Base-by-base conservation (phyloP, 192 early-diverging fungal species). In the Podila epicladia region DNA sequence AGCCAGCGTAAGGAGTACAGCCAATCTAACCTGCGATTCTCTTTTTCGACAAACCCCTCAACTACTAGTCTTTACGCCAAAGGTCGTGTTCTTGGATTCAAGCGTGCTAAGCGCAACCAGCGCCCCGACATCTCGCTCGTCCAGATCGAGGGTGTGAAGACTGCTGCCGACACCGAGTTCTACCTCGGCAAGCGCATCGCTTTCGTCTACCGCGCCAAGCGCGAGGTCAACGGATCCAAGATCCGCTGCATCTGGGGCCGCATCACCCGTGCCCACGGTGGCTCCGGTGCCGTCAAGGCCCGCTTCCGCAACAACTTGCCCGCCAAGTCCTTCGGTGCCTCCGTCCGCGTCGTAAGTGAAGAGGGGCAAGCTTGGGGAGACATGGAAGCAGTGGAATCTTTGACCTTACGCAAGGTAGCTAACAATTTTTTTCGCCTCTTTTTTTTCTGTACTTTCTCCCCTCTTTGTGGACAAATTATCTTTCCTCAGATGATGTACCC, bases 131-230 rank as follows among this genome's bases (percentile, higher is more conserved):
- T 94, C 72, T 91, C 95, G 64, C 92, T 99, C 67, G 85, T 98
- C 82, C 91, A 96, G 87, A 90, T 99, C 65, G 98, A 99, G 86
- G 94, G 94, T 87, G 96, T 97, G 65, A 82, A 89, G 83, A 95
- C 94, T 74, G 89, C 92, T 89, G 87, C 94, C 83, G 96, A 98
- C 75, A 91, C 97, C 77, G 86, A 89, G 65, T 99, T 97, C 91
- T 99, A 99, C 92, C 93, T 95, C 71, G 98, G 98, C 76, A 99
- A 98, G 93, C 95, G 95, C 84, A 90, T 99, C 75, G 97, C 97
- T 66, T 98, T 95, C 87, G 94, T 98, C 80, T 99, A 98, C 95
- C 93, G 93, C 71, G 96, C 96, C 67, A 91, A 96, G 85, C 88
- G 93, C 64, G 89, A 86, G 82, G 82, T 87, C 69, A 94, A 97